These are phyloP conservation scores for Baorangia bicolor DNA, from an alignment of 768 basidiomycete genomes.

Conservation along the genomic window DNA sequence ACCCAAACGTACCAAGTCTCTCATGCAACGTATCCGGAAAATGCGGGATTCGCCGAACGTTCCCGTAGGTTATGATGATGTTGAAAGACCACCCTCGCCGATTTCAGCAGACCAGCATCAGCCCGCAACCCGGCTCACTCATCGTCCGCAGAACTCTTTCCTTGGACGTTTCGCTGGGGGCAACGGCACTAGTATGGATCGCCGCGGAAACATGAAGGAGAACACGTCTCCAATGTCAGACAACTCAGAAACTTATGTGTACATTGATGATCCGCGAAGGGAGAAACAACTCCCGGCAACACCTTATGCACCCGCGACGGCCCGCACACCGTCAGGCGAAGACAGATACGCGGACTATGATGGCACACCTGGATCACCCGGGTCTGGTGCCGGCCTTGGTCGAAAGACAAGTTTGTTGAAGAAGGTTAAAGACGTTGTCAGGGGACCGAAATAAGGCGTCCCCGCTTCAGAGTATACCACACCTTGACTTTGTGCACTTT, in stretches of 20 bases:
- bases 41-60: conserved; percentile 88
- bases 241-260: conserved; percentile 58
- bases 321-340: conserved; percentile 28
- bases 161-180: conserved; percentile 64
- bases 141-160: conserved; percentile 73
- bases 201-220: conserved; percentile 38
- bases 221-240: conserved; percentile 32
- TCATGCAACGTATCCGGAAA: conserved; percentile 86
- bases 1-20: conserved; percentile 73
- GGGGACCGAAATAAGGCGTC: conserved; percentile 45
- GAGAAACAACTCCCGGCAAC: conserved; percentile 57
- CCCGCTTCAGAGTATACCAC: conserved; percentile 4
- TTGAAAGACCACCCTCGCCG: conserved; percentile 45
- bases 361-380: conserved; percentile 35
- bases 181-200: conserved; percentile 28
- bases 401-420: conserved; percentile 78
- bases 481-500: conserved; percentile 6
- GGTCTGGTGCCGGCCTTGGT: conserved; percentile 47
- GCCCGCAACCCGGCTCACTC: conserved; percentile 51
- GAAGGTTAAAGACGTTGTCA: conserved; percentile 74
- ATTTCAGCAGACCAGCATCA: conserved; percentile 35
- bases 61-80: conserved; percentile 53
- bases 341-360: conserved; percentile 53
- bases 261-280: conserved; percentile 51
- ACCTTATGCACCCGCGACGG: conserved; percentile 31